Evolutionary conservation across 1,139 yeast species (phyloP), one percentile per base, ranked within the genome.

Genomic region (Lodderomyces margitis): DNA sequence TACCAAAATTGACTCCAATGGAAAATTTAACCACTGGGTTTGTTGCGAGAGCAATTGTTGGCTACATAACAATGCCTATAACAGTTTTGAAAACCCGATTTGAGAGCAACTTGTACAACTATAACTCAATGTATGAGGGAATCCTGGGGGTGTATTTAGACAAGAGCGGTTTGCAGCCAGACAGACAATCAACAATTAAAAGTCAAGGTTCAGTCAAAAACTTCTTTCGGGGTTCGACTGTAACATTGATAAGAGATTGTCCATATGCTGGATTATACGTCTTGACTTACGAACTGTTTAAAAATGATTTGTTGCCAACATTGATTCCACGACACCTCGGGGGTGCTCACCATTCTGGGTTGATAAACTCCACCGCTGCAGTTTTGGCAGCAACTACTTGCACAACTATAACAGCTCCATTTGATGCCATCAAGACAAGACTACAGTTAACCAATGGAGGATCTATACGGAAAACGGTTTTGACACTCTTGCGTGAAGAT

Each of bases 211-310:
- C 74, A 3, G 17, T 80, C 1, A 59, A 64, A 16, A 94, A 96
- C 23, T 89, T 91, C 57, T 89, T 89, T 59, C 75, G 79, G 46
- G 98, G 98, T 1, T 85, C 86, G 51, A 80, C 86, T 3, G 96
- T 95, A 3, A 92, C 98, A 0, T 77, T 86, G 49, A 77, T 89
- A 14, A 67, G 98, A 48, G 98, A 92, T 62, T 94, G 96, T 36
- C 98, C 98, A 1, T 87, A 92, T 60, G 97, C 98, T 3, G 98
- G 98, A 1, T 59, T 92, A 6, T 92, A 92, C 56, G 91, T 92
- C 24, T 66, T 89, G 37, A 77, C 88, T 46, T 91, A 91, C 60
- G 97, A 91, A 59, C 74, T 80, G 43, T 73, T 81, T 52, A 91
- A 91, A 44, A 57, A 60, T 34, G 66, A 58, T 21, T 48, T 61